phyloP scores from a whole-genome alignment of 2,329 filamentous ascomycete genomes.

The Didymella arachidicola region DNA sequence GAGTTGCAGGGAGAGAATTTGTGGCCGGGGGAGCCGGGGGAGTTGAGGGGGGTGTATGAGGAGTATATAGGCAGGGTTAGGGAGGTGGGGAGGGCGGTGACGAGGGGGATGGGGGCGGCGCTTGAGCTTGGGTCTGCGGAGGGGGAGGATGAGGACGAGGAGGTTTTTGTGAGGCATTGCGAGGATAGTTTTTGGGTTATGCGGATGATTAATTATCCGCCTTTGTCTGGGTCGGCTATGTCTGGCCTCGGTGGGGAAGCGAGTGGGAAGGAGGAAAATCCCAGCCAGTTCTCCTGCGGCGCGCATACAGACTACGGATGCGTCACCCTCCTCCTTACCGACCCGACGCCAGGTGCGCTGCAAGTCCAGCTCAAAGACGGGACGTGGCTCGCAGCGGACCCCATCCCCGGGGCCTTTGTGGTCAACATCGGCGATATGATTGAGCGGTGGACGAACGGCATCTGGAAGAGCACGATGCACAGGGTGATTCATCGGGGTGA shows the following conservation, averaged over 20 bases:
- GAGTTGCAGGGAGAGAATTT: slow-evolving; percentile 54
- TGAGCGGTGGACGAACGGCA: slow-evolving; percentile 56
- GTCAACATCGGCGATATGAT: slow-evolving; percentile 62
- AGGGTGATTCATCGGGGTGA: slow-evolving; percentile 53
- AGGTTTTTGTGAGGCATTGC: slow-evolving; percentile 46
- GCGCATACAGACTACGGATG: slow-evolving; percentile 58
- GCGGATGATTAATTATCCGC: slow-evolving; percentile 53
- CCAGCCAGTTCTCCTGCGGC: slow-evolving; percentile 51
- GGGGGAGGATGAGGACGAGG: slow-evolving; percentile 31
- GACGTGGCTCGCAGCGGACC: slow-evolving; percentile 57
- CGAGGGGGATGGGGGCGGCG: slow-evolving; percentile 51
- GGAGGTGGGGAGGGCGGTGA: slow-evolving; percentile 44
- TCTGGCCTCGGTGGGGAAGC: neutral
- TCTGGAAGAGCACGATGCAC: slow-evolving; percentile 55
- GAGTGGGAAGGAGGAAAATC: slow-evolving; percentile 20
- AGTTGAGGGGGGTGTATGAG: slow-evolving; percentile 44
- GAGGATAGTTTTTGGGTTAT: slow-evolving; percentile 51
- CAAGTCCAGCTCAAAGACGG: slow-evolving; percentile 54
- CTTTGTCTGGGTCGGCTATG: slow-evolving; percentile 25
- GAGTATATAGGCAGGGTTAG: slow-evolving; percentile 41
- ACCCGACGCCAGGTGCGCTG: slow-evolving; percentile 53
- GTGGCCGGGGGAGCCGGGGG: slow-evolving; percentile 50
- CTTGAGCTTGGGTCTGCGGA: slow-evolving; percentile 34
- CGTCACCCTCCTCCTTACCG: slow-evolving; percentile 57
- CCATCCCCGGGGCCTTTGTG: slow-evolving; percentile 55